These are phyloP conservation scores for Mycena maculata DNA, from an alignment of 768 basidiomycete genomes.

Conservation along the genomic window DNA sequence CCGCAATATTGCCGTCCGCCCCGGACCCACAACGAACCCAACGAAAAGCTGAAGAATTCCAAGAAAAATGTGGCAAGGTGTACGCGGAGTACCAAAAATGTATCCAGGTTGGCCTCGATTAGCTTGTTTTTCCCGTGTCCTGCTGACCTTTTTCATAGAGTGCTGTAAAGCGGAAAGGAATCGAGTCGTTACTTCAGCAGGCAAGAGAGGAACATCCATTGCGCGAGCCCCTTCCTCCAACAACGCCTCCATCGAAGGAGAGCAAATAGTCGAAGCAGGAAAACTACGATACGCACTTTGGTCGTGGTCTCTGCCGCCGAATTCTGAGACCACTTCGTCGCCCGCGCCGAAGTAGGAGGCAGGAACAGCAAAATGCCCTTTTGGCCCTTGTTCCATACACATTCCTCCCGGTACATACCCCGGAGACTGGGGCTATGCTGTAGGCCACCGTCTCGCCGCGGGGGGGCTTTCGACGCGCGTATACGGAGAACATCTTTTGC, in stretches of 20 bases:
- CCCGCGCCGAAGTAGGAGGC: no score
- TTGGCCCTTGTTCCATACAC: no score
- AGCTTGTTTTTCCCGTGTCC: neutral
- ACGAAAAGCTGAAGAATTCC: no score
- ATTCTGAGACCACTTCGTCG: no score
- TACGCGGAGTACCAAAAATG: constrained; percentile 87
- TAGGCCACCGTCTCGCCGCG: no score
- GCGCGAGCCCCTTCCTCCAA: constrained; percentile 65
- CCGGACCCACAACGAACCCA: constrained; percentile 62
- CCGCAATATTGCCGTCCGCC: constrained; percentile 63
- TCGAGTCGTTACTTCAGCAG: constrained; percentile 81
- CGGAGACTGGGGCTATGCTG: no score
- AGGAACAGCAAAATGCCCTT: no score
- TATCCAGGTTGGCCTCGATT: constrained; percentile 72
- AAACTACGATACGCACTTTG: no score
- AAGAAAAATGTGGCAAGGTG: constrained; percentile 71
- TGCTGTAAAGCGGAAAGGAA: constrained; percentile 82
- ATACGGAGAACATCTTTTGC: no score
- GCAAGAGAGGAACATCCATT: constrained; percentile 85
- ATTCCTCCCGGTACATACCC: no score
- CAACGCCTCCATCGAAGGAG: constrained; percentile 36
- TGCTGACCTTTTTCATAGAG: constrained; percentile 55
- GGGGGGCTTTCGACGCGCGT: no score
- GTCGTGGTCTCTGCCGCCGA: no score
- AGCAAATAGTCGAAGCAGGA: constrained; percentile 2